Conservation (phyloP, 257 asterid species). For the Solanum medicagineum region DNA sequence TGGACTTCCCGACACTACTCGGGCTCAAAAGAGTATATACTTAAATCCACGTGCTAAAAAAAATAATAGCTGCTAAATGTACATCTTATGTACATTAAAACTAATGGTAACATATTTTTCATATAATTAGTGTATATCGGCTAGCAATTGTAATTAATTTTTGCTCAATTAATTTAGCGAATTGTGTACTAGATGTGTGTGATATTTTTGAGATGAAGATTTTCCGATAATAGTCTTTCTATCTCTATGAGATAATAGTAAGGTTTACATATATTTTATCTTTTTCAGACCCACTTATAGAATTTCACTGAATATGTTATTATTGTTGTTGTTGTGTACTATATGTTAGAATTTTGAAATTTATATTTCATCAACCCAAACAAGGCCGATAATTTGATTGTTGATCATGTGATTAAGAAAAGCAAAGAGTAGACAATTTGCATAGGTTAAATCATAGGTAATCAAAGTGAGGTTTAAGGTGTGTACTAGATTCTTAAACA, state of each 20-base stretch:
- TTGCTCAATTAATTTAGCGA: too few species aligned
- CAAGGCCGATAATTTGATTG: neutral
- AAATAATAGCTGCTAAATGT: neutral
- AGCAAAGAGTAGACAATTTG: neutral
- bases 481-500: constrained; percentile 20
- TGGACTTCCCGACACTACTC: neutral
- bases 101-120: neutral
- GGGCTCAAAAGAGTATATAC: neutral
- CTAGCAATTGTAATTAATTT: neutral
- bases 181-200: neutral
- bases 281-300: too few species aligned
- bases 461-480: constrained; percentile 22
- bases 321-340: neutral
- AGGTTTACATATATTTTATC: too few species aligned
- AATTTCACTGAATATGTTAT: too few species aligned
- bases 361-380: neutral
- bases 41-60: neutral
- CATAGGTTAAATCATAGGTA: constrained; percentile 10
- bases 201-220: too few species aligned
- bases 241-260: too few species aligned
- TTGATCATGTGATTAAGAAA: neutral
- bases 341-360: too few species aligned
- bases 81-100: neutral
- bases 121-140: neutral
- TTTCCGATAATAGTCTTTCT: too few species aligned